Conservation (phyloP, 2,329 filamentous ascomycete genomes). For the Penicillium aurantiogriseum region DNA sequence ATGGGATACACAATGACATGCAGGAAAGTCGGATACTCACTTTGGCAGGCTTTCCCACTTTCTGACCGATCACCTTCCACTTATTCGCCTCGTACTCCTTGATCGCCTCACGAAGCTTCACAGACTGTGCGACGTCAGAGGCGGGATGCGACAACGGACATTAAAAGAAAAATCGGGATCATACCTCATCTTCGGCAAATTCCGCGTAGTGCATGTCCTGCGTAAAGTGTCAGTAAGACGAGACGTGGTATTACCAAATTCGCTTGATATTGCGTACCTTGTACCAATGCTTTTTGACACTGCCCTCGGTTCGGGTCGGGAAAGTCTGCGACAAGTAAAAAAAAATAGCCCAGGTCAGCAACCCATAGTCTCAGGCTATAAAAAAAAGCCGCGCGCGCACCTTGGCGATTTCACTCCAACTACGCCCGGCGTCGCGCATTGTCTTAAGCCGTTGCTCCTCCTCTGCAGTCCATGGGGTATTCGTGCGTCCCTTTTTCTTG, state of each 20-base stretch:
- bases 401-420: slow-evolving; percentile 98
- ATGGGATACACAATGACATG: slow-evolving; percentile 18
- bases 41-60: slow-evolving; percentile 97
- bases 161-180: neutral
- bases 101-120: slow-evolving; percentile 77
- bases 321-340: slow-evolving; percentile 64
- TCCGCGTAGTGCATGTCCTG: slow-evolving; percentile 99
- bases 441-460: slow-evolving; percentile 90
- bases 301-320: slow-evolving; percentile 88
- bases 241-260: neutral
- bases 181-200: slow-evolving; percentile 94
- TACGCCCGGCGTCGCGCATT: slow-evolving; percentile 89
- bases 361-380: slow-evolving; percentile 1
- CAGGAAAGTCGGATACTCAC: slow-evolving; percentile 42
- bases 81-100: slow-evolving; percentile 99
- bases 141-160: slow-evolving; percentile 4
- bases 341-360: neutral
- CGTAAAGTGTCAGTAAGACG: slow-evolving; percentile 25
- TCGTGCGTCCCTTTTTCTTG: slow-evolving; percentile 91
- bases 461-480: slow-evolving; percentile 94
- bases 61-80: slow-evolving; percentile 95
- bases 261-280: slow-evolving; percentile 60
- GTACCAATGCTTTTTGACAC: slow-evolving; percentile 99
- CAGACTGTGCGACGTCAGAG: slow-evolving; percentile 33
- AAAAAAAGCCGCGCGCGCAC: slow-evolving; percentile 49